These are phyloP conservation scores for Pseudozyma thailandica DNA, from an alignment of 1,284 basidiomycete genomes.

Conservation along the genomic window DNA sequence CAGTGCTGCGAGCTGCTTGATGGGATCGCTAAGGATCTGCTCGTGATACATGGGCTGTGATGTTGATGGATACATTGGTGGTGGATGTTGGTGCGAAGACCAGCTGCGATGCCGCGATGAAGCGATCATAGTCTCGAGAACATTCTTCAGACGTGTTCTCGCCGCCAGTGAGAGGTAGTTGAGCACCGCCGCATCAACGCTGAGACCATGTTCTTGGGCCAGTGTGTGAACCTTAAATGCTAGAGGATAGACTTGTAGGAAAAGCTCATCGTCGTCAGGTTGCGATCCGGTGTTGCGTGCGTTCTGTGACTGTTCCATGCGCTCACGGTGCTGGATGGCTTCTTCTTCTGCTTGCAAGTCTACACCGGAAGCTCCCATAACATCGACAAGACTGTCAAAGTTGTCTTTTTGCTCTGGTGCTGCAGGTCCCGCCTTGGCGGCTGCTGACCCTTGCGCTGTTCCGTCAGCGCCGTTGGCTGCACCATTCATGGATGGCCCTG, in stretches of 20 bases:
- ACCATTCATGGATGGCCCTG: conserved; percentile 20
- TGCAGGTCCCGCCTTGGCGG: conserved; percentile 8
- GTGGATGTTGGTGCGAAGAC: conserved; percentile 61
- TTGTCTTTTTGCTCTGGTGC: conserved; percentile 41
- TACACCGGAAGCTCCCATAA: conserved; percentile 62
- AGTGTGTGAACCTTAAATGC: conserved; percentile 61
- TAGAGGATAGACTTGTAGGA: conserved; percentile 59
- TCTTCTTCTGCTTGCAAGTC: conserved; percentile 64
- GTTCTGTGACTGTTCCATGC: conserved; percentile 44
- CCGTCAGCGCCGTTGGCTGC: conserved; percentile 10
- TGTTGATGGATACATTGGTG: conserved; percentile 47
- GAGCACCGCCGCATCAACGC: conserved; percentile 64
- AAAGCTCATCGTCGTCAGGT: conserved; percentile 53
- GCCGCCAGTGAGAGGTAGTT: conserved; percentile 64
- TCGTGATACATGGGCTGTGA: conserved; percentile 60
- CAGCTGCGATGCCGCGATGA: conserved; percentile 64
- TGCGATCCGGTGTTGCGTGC: conserved; percentile 22
- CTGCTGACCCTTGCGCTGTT: conserved; percentile 6
- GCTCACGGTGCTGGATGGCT: conserved; percentile 54
- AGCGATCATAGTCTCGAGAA: conserved; percentile 64
- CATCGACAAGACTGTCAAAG: conserved; percentile 61
- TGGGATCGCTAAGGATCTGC: conserved; percentile 54
- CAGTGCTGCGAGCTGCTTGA: conserved; percentile 62
- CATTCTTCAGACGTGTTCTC: conserved; percentile 59
- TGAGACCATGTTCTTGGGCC: conserved; percentile 54